Evolutionary conservation across 371 early-diverging fungal genomes (phyloP), one percentile per base, ranked within the genome.

Genomic region (Syncephalastrum monosporum): DNA sequence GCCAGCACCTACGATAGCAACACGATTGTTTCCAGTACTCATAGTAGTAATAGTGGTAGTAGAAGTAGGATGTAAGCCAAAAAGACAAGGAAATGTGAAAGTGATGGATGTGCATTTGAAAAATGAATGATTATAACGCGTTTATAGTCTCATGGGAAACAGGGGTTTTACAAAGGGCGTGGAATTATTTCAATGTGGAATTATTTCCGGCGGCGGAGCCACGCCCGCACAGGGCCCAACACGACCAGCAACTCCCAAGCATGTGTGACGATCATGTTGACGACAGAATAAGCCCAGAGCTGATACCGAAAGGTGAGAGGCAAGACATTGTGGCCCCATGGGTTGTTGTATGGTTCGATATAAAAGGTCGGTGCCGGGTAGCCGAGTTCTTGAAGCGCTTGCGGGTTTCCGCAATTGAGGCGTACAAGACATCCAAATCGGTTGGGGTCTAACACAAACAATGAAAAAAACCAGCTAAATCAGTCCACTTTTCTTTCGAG

Each of bases 1-100:
- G 46, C 92, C 93, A 50, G 91, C 87, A 51, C 93, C 93, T 43
- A 92, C 82, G 55, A 92, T 77, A 38, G 92, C 85, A 27, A 86
- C 76, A 7, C 15, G 42, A 21, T 49, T 21, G 5, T 55, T 16
- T 49, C 17, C 38, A 5, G 8, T 33, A 21, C 21, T 21, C 21
- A 21, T 21, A 21, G 21, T 21, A 21, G 21, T 21, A 21, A 21
- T 0, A 21, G 21, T 21, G 29, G n/a, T 16, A 46, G 47, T 6
- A 25, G 19, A 0, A 23, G 55, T 16, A 46, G 16, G 42, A 25
- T 55, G 67, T 12, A 59, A 42, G 23, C 56, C 60, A 2, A 33
- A 33, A 33, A 33, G 10, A 33, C 1, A 33, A 33, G 10, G 8
- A 12, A 10, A 33, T 8, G 10, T 33, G 38, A 33, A 33, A 33